Evolutionary conservation across 495 filamentous ascomycete genomes (phyloP).

Genomic region (Margaritispora aquatica): DNA sequence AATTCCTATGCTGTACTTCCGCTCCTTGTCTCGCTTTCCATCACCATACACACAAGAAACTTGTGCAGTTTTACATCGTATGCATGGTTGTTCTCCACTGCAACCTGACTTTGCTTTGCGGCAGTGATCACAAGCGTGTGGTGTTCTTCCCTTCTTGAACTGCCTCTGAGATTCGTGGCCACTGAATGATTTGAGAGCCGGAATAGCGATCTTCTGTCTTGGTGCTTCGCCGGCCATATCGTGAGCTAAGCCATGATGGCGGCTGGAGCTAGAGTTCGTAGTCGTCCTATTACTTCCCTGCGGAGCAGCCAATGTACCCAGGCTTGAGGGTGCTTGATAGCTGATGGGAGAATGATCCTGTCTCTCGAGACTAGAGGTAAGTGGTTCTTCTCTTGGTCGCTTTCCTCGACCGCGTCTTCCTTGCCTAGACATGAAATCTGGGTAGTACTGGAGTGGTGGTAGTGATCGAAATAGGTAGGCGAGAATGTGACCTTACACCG

Average conservation of each 20-base stretch:
- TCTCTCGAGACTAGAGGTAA: neutral
- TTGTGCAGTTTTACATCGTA: constrained; percentile 41
- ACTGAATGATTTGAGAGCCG: constrained; percentile 1
- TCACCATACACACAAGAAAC: constrained; percentile 48
- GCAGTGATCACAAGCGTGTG: constrained; percentile 29
- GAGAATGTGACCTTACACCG: no score
- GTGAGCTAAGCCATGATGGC: neutral
- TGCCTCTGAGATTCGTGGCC: neutral
- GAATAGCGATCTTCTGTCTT: constrained; percentile 17
- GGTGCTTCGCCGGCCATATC: neutral
- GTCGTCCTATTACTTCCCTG: neutral
- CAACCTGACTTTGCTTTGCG: constrained; percentile 46
- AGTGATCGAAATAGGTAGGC: no score
- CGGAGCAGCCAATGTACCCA: neutral
- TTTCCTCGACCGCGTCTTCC: constrained; percentile 1
- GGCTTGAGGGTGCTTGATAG: neutral
- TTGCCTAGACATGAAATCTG: neutral
- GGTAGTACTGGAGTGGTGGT: neutral
- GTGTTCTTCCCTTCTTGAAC: constrained; percentile 13
- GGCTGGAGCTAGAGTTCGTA: neutral
- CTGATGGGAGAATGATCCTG: neutral
- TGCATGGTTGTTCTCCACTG: constrained; percentile 47
- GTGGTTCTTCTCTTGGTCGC: neutral
- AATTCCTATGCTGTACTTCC: constrained; percentile 32
- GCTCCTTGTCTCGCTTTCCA: constrained; percentile 48